phyloP scores from a whole-genome alignment of 352 stramenopile genomes.

The Pythium periplocum region DNA sequence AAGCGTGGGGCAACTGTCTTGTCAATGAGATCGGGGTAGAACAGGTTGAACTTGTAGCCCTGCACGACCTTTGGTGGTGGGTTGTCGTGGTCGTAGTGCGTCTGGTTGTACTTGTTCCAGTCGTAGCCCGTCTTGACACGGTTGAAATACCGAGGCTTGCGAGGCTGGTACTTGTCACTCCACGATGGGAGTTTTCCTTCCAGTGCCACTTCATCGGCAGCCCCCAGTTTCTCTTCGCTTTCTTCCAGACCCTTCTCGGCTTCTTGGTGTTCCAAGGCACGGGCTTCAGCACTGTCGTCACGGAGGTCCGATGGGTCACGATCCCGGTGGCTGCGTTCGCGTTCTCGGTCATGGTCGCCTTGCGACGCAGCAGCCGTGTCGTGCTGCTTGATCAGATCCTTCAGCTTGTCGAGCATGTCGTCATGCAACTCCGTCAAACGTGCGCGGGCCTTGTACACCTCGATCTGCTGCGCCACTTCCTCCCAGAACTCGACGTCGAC shows the following conservation, averaged over 20 bases:
- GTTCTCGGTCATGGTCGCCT: background rate
- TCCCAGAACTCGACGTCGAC: conserved; percentile 95
- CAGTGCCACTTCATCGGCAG: conserved; percentile 89
- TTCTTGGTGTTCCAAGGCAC: conserved; percentile 59
- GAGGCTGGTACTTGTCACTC: conserved; percentile 96
- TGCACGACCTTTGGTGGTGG: conserved; percentile 99
- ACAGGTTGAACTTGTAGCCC: conserved; percentile 99
- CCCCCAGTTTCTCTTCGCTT: conserved; percentile 75
- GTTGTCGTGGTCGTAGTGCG: conserved; percentile 99
- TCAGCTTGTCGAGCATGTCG: conserved; percentile 91
- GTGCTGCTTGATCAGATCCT: conserved; percentile 88
- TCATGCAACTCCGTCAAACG: conserved; percentile 89
- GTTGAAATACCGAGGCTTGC: conserved; percentile 99
- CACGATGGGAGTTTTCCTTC: conserved; percentile 65
- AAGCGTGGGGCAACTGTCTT: conserved; percentile 94
- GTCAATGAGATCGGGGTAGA: conserved; percentile 99
- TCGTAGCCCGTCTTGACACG: conserved; percentile 99
- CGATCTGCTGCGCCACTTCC: conserved; percentile 88
- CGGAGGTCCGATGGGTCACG: conserved; percentile 3
- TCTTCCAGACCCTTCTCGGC: conserved; percentile 61
- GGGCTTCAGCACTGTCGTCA: conserved; percentile 62
- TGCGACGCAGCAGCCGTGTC: conserved; percentile 21
- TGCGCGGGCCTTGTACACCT: conserved; percentile 88
- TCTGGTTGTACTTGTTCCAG: conserved; percentile 99
- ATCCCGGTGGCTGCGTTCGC: conserved; percentile 4